phyloP scores from a whole-genome alignment of 495 filamentous ascomycete species.

The Tetracladium setigerum region DNA sequence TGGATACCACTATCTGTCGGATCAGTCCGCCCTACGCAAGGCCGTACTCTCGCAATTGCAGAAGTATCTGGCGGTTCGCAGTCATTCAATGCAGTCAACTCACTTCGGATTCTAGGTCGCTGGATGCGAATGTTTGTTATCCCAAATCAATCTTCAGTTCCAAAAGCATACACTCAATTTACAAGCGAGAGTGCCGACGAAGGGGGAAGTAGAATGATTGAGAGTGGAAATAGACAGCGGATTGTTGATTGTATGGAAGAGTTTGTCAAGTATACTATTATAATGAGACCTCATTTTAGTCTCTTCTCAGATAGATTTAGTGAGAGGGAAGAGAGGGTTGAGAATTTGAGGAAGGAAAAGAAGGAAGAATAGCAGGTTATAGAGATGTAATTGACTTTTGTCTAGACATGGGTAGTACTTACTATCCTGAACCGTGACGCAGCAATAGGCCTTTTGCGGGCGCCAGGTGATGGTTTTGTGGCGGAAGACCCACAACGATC shows the following conservation, averaged over 20 bases:
- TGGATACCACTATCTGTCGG: conserved; percentile 62
- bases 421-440: conserved; percentile 12
- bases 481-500: neutral
- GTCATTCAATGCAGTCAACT: conserved; percentile 70
- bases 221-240: conserved; percentile 56
- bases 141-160: conserved; percentile 61
- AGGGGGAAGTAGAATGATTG: conserved; percentile 42
- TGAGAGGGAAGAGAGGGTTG: conserved; percentile 43
- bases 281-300: conserved; percentile 55
- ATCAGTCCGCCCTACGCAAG: conserved; percentile 61
- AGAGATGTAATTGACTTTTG: too few species aligned
- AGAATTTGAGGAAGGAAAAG: too few species aligned
- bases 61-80: conserved; percentile 63
- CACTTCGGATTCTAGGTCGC: conserved; percentile 57
- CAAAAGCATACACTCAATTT: conserved; percentile 59
- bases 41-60: conserved; percentile 56
- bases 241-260: conserved; percentile 75
- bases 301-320: conserved; percentile 61
- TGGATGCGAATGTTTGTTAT: conserved; percentile 79
- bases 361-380: too few species aligned
- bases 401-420: too few species aligned
- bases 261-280: conserved; percentile 64
- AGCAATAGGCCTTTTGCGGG: neutral
- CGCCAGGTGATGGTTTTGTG: neutral
- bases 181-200: conserved; percentile 27